Percentiles rank a stretch among this genome's conserved stretches.
Conservation (phyloP, 225 moss, liverwort and hornwort species). For the Bryoerythrophyllum caledonicum region DNA sequence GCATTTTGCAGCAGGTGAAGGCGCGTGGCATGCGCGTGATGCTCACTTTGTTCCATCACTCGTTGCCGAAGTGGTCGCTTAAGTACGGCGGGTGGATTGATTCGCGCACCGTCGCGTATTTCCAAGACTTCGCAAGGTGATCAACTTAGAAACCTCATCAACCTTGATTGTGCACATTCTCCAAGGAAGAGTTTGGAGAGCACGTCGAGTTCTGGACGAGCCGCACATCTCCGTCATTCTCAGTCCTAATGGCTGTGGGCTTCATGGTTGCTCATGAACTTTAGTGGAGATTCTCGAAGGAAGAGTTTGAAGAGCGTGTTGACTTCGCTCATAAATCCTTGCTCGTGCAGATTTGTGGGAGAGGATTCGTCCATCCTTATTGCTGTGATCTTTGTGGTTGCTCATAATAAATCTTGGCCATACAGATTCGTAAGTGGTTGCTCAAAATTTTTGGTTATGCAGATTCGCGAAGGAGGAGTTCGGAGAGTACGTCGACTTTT, state of each 20-base stretch:
- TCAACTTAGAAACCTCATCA: too few species aligned
- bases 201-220: slow-evolving; percentile 64
- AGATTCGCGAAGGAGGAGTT: slow-evolving; percentile 59
- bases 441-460: slow-evolving; percentile 7
- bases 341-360: too few species aligned
- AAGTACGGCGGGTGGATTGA: slow-evolving; percentile 87
- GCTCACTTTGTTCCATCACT: slow-evolving; percentile 96
- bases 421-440: slow-evolving; percentile 41
- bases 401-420: not conserved
- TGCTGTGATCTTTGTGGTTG: too few species aligned
- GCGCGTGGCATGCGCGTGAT: slow-evolving; percentile 77
- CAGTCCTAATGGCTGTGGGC: slow-evolving; percentile 62
- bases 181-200: slow-evolving; percentile 53
- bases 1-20: slow-evolving; percentile 62
- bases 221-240: slow-evolving; percentile 65
- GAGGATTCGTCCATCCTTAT: too few species aligned
- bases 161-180: slow-evolving; percentile 34
- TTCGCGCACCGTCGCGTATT: slow-evolving; percentile 64
- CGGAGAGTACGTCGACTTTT: slow-evolving; percentile 65
- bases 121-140: slow-evolving; percentile 77
- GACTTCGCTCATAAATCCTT: too few species aligned
- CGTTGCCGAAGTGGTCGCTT: slow-evolving; percentile 92
- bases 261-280: not conserved
- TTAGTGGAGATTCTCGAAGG: not conserved
- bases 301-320: too few species aligned